phyloP scores from a whole-genome alignment of 2,329 filamentous ascomycete genomes.

The Lasiodiplodia citricola region DNA sequence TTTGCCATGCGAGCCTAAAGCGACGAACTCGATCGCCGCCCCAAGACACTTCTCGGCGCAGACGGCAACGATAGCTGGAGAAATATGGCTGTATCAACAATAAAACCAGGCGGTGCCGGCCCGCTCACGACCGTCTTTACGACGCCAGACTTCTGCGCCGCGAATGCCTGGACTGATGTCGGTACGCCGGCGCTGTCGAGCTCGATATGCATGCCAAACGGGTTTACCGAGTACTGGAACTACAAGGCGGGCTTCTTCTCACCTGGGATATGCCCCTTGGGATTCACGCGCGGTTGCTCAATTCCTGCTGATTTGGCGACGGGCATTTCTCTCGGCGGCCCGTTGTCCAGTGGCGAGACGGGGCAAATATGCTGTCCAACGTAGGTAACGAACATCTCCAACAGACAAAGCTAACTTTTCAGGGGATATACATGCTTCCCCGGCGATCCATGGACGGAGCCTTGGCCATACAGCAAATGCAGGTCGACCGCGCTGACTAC shows the following conservation, averaged over 20 bases:
- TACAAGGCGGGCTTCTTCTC: slow-evolving; percentile 1
- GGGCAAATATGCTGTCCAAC: slow-evolving; percentile 15
- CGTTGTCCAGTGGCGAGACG: background rate
- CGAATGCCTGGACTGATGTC: background rate
- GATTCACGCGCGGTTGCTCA: background rate
- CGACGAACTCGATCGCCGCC: background rate
- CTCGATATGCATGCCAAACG: slow-evolving; percentile 18
- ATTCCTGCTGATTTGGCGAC: background rate
- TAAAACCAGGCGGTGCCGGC: background rate
- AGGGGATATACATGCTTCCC: background rate
- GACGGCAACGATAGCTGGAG: background rate
- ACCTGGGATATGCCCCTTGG: background rate
- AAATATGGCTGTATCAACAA: background rate
- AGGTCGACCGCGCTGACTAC: background rate
- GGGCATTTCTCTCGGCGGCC: background rate
- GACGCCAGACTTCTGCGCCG: background rate
- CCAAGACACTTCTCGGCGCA: background rate
- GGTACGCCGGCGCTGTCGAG: background rate
- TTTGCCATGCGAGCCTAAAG: background rate
- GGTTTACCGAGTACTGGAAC: background rate
- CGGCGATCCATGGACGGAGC: background rate
- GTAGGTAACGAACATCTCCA: background rate
- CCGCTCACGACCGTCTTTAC: slow-evolving; percentile 7
- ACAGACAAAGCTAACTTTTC: background rate
- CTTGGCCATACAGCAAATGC: slow-evolving; percentile 6